Base-by-base conservation (phyloP, 1,139 yeast species). In the Sugiyamaella xylanicola region DNA sequence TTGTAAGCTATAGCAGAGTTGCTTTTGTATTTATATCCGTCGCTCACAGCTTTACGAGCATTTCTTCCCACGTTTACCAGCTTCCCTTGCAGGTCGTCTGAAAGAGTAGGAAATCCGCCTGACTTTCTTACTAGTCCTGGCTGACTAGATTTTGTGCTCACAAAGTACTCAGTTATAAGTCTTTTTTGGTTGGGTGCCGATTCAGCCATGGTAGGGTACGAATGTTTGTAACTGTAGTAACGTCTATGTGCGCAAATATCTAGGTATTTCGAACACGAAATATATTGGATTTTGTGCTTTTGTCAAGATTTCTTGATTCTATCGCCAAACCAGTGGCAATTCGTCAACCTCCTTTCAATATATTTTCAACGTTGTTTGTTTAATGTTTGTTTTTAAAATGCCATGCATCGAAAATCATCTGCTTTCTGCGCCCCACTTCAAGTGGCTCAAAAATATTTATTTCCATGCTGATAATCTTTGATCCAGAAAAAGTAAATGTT, bases 11-110 rank as follows among this genome's bases (percentile, higher is more conserved):
- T 68, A 13, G 65, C 56, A 2, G 65, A 53, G 17, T 61, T 51
- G 3, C 54, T 59, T 27, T 54, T 56, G 27, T 50, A 50, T 51
- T 64, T 65, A 59, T 68, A 68, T 22, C 72, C 72, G 27, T 69
- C 71, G 27, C 65, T 63, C n/a, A 68, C 67, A 29, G 61, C 59
- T 58, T 65, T 68, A 43, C 73, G 63, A 19, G 70, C 69, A 46
- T 64, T 59, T 68, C 66, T 65, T 25, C 71, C 70, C 16, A 68
- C 66, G 17, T 63, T 61, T 9, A 63, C 54, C 17, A 69, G 63
- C 44, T 59, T 59, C 2, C 66, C 58, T 55, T 66, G 70, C 16
- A 67, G 36, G 22, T 66, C 72, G 27, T 62, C 66, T 4, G 66
- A 62, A 16, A 64, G 55, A 39, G 52, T 55, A 22, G 69, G 69